Conservation (phyloP, 2,329 filamentous ascomycete genomes). For the Trichoderma sp. region DNA sequence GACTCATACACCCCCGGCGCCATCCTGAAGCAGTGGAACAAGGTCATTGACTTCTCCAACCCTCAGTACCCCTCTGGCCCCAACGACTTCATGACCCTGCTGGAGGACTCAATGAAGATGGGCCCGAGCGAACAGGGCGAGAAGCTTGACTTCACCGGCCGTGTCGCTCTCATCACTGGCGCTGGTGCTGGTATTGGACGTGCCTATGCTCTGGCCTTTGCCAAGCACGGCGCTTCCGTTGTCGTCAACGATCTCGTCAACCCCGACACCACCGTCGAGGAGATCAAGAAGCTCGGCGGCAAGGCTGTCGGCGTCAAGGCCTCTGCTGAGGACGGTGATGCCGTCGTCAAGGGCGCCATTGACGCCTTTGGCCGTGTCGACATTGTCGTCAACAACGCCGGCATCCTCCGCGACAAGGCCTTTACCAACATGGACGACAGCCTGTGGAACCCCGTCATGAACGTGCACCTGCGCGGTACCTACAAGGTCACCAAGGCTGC, state of each 20-base stretch:
- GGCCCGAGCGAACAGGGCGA: conserved; percentile 69
- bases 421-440: conserved; percentile 97
- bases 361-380: conserved; percentile 92
- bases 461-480: conserved; percentile 89
- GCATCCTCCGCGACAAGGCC: conserved; percentile 95
- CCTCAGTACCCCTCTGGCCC: conserved; percentile 80
- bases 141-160: conserved; percentile 76
- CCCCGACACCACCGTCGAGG: conserved; percentile 84
- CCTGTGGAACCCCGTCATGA: conserved; percentile 87
- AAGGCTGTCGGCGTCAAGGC: conserved; percentile 92
- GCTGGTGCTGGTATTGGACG: conserved; percentile 89
- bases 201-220: conserved; percentile 83
- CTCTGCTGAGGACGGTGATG: conserved; percentile 87
- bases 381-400: conserved; percentile 96
- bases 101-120: conserved; percentile 80
- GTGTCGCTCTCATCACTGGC: conserved; percentile 83
- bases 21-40: conserved; percentile 83
- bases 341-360: conserved; percentile 87
- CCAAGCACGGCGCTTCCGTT: conserved; percentile 76
- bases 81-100: conserved; percentile 82
- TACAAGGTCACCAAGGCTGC: conserved; percentile 97
- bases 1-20: conserved; percentile 83
- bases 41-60: conserved; percentile 78
- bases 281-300: conserved; percentile 87
- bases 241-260: conserved; percentile 96